phyloP scores from a whole-genome alignment of 306 rosid genomes.

The Castanospermum australe region DNA sequence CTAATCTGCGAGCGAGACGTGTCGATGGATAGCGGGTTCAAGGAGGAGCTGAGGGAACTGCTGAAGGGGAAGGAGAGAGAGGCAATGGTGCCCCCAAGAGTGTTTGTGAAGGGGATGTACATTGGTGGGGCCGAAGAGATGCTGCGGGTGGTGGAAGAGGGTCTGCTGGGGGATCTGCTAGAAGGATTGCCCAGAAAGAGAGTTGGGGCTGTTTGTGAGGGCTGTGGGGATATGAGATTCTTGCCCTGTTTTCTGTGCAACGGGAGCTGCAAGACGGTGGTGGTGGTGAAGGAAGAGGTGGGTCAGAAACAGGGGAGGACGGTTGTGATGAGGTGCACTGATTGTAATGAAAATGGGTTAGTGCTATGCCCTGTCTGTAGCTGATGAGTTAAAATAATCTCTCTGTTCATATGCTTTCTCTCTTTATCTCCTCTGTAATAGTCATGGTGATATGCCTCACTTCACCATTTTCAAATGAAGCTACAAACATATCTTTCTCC shows the following conservation, averaged over 20 bases:
- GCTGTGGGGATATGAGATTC: conserved; percentile 82
- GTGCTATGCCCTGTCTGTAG: conserved; percentile 79
- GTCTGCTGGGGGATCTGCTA: conserved; percentile 53
- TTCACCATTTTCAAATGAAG: conserved; percentile 9
- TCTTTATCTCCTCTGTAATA: background rate
- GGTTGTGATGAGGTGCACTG: conserved; percentile 53
- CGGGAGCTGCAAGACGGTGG: conserved; percentile 74
- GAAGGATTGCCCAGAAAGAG: conserved; percentile 62
- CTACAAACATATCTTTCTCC: background rate
- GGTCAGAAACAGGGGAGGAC: conserved; percentile 35
- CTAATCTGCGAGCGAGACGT: conserved; percentile 78
- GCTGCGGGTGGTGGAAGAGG: conserved; percentile 65
- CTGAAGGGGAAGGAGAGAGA: conserved; percentile 46
- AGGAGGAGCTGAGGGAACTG: conserved; percentile 55
- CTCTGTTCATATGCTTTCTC: background rate
- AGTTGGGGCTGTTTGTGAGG: conserved; percentile 67
- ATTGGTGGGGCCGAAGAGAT: conserved; percentile 76
- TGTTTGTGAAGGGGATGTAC: conserved; percentile 71
- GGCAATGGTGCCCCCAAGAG: conserved; percentile 57
- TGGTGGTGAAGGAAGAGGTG: conserved; percentile 33
- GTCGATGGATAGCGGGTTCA: conserved; percentile 79
- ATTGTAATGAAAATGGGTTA: conserved; percentile 90
- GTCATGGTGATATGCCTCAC: background rate
- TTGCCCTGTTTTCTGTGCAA: conserved; percentile 76
- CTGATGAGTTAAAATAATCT: conserved; percentile 21